Evolutionary conservation across 2,329 filamentous ascomycete genomes (phyloP).

Genomic region (Coniella vitis): DNA sequence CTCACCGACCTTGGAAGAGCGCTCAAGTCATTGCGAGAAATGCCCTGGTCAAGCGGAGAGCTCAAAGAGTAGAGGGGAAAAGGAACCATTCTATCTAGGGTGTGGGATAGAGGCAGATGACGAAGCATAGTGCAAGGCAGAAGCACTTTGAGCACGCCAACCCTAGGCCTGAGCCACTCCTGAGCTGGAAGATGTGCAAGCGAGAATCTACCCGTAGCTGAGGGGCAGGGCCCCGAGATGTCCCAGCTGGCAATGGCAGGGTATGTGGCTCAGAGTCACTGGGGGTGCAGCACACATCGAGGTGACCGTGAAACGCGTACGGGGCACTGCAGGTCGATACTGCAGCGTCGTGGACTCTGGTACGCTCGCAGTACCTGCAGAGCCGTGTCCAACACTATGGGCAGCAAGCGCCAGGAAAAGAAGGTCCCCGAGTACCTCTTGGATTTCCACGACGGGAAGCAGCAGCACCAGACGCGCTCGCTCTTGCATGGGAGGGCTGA

Average conservation of each 20-base stretch:
- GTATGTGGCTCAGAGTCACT: slow-evolving; percentile 8
- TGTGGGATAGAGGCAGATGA: no score
- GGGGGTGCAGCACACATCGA: slow-evolving; percentile 1
- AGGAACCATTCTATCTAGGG: no score
- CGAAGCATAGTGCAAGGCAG: no score
- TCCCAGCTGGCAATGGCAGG: background rate
- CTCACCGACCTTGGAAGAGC: no score
- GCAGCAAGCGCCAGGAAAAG: slow-evolving; percentile 1
- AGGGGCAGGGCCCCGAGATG: background rate
- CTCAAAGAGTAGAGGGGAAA: no score
- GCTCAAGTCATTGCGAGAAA: background rate
- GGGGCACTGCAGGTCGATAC: slow-evolving; percentile 6
- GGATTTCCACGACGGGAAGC: slow-evolving; percentile 6
- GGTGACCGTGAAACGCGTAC: slow-evolving; percentile 6
- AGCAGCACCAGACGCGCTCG: slow-evolving; percentile 1
- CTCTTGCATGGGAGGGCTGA: background rate
- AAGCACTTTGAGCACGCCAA: no score
- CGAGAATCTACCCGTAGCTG: background rate
- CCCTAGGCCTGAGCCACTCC: background rate
- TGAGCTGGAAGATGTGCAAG: background rate
- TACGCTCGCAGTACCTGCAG: slow-evolving; percentile 12
- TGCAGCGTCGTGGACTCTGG: slow-evolving; percentile 6
- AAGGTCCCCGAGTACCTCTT: slow-evolving; percentile 2
- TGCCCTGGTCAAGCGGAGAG: background rate
- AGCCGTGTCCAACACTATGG: background rate